A percentile compares a stretch with the other conserved stretches of the same genome.
Conservation (phyloP, 2,329 filamentous ascomycete genomes). For the Lachnellula subtilissima region DNA sequence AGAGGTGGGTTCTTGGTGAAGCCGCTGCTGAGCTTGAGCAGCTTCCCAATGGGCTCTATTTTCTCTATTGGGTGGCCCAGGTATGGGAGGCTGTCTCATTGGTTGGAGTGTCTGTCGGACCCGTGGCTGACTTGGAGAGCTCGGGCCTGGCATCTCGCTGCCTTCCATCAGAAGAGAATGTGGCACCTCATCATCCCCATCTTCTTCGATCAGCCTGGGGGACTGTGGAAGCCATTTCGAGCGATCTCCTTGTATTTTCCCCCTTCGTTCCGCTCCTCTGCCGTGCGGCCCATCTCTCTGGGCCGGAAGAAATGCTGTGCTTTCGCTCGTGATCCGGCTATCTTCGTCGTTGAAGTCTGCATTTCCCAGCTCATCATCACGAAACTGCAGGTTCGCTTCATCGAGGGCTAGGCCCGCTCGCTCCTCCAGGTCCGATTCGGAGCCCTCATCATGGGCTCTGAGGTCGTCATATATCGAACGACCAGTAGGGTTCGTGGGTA, state of each 20-base stretch:
- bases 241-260: slow-evolving; percentile 4
- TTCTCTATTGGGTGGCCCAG: slow-evolving; percentile 41
- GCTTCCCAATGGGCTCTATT: slow-evolving; percentile 51
- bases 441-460: slow-evolving; percentile 28
- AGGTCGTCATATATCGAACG: slow-evolving; percentile 35
- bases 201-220: slow-evolving; percentile 31
- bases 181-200: slow-evolving; percentile 51
- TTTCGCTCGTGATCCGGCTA: slow-evolving; percentile 29
- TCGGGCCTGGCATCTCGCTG: slow-evolving; percentile 33
- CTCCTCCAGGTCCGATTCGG: slow-evolving; percentile 31
- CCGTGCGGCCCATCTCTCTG: slow-evolving; percentile 13
- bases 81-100: slow-evolving; percentile 30
- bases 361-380: slow-evolving; percentile 29
- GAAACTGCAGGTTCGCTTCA: slow-evolving; percentile 32
- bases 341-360: slow-evolving; percentile 30
- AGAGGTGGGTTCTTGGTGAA: slow-evolving; percentile 34
- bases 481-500: slow-evolving; percentile 27
- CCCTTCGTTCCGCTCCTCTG: slow-evolving; percentile 5
- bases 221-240: slow-evolving; percentile 29
- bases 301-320: slow-evolving; percentile 27
- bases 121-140: slow-evolving; percentile 23
- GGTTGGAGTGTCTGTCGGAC: slow-evolving; percentile 9
- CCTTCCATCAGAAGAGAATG: slow-evolving; percentile 58
- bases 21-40: slow-evolving; percentile 46
- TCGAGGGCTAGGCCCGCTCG: slow-evolving; percentile 30